These are phyloP conservation scores for Luvunga scandens DNA, from an alignment of 345 rosid species.

Conservation along the genomic window DNA sequence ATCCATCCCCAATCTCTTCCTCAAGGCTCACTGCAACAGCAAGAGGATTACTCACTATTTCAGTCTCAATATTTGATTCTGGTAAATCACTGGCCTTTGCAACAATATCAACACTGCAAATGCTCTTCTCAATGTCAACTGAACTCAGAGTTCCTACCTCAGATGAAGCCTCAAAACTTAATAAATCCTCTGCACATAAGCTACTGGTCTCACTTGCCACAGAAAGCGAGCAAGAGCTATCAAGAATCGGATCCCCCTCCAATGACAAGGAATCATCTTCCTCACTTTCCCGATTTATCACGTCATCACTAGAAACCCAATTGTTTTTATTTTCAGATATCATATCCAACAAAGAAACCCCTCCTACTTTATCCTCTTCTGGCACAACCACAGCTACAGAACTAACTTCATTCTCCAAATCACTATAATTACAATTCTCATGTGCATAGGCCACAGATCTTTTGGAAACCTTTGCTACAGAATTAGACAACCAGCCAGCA, in stretches of 20 bases:
- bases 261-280: slow-evolving; percentile 60
- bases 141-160: slow-evolving; percentile 36
- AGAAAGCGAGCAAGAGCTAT: slow-evolving; percentile 57
- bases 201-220: slow-evolving; percentile 74
- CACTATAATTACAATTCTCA: slow-evolving; percentile 35
- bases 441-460: slow-evolving; percentile 20
- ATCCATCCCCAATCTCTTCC: slow-evolving; percentile 38
- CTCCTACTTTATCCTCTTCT: slow-evolving; percentile 24
- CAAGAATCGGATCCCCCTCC: slow-evolving; percentile 57
- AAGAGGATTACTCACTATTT: slow-evolving; percentile 33
- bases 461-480: slow-evolving; percentile 35
- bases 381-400: slow-evolving; percentile 17
- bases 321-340: slow-evolving; percentile 36
- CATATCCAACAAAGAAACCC: slow-evolving; percentile 35
- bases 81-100: slow-evolving; percentile 33
- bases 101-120: slow-evolving; percentile 37
- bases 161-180: slow-evolving; percentile 42
- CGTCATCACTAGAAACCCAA: slow-evolving; percentile 39
- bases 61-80: slow-evolving; percentile 33
- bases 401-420: slow-evolving; percentile 38
- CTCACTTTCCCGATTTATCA: slow-evolving; percentile 33
- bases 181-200: slow-evolving; percentile 64
- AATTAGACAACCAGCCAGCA: slow-evolving; percentile 38
- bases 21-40: slow-evolving; percentile 36
- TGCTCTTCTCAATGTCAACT: slow-evolving; percentile 36